Base-by-base conservation (phyloP, 2,329 filamentous ascomycete genomes). In the Rhexocercosporidium sp. region DNA sequence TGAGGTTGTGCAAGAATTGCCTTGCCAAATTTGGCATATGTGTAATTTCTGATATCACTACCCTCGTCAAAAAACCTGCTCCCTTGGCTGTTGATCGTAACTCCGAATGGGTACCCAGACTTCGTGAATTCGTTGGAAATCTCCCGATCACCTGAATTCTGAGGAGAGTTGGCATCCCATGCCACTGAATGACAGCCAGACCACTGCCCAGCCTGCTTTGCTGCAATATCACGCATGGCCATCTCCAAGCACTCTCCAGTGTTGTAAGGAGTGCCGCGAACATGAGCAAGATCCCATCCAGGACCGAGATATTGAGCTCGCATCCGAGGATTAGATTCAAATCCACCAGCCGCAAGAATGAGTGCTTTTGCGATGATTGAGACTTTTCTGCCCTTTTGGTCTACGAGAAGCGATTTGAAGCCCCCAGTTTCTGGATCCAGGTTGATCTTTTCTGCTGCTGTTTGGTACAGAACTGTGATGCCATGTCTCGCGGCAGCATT, bases 81-180 rank as follows among this genome's bases (percentile, higher is more conserved):
- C 0, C 89, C 89, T 0, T 83, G 73, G 0, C 77, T 75, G 71
- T 92, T 91, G 18, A 91, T 66, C 84, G 90, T 91, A 14, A 91
- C 70, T 0, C 89, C 89, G 0, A 91, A 79, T 0, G 89, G 88
- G 70, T 91, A 91, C 0, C 89, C 89, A 0, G 86, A 89, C 73
- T 92, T 92, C 7, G 89, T 92, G 73, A 85, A 90, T 75, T 90
- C 84, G 72, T 92, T 91, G 3, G 88, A 88, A 1, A 86, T 77
- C n/a, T 78, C 78, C 1, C 86, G 82, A 70, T 90, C 85, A 3
- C 89, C 89, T 0, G 79, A 78, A 68, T 86, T 75, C 0, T 82
- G 75, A 0, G 84, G 81, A 0, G 88, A 84, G 72, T 90, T 84
- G 1, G 86, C 87, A 72, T 92, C 89, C 89, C 89, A 91, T 4